A percentile compares a stretch with the other conserved stretches of the same genome.
These are phyloP conservation scores for Lavandula angustifolia DNA, from an alignment of 257 asterid genomes.

Conservation along the genomic window DNA sequence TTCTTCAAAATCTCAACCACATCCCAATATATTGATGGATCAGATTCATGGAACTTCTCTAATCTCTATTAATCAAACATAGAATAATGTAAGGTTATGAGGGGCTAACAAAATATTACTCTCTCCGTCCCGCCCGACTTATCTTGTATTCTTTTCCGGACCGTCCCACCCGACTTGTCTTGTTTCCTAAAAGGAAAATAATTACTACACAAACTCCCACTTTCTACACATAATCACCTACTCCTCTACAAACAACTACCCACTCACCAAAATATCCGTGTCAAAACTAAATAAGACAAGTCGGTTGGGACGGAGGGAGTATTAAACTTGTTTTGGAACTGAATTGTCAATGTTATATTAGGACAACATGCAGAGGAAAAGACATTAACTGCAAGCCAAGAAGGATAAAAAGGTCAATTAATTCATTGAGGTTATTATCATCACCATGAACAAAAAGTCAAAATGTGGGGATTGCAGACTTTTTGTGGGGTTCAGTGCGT, in stretches of 20 bases:
- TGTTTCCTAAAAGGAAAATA: too few species aligned
- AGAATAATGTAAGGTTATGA: neutral
- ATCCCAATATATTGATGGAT: constrained; percentile 65
- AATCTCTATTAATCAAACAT: constrained; percentile 48
- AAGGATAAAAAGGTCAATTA: constrained; percentile 27
- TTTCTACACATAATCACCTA: too few species aligned
- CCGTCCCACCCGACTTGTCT: too few species aligned
- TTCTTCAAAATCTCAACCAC: constrained; percentile 73
- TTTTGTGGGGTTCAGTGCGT: constrained; percentile 42
- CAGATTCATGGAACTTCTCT: constrained; percentile 66
- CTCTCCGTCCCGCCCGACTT: too few species aligned
- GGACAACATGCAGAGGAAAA: neutral
- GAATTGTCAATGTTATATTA: neutral
- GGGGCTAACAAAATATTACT: too few species aligned
- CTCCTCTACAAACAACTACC: too few species aligned
- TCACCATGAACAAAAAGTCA: constrained; percentile 32
- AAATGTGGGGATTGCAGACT: constrained; percentile 16
- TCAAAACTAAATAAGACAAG: too few species aligned
- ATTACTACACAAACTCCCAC: too few species aligned
- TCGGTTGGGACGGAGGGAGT: too few species aligned
- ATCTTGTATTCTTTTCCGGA: too few species aligned
- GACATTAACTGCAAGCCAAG: neutral
- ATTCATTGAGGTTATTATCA: neutral
- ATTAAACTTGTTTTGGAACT: too few species aligned
- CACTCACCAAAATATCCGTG: too few species aligned